Percentiles rank a stretch among this genome's conserved stretches.
Conservation (phyloP, 1,284 basidiomycete species). For the Cutaneotrichosporon cyanovorans region DNA sequence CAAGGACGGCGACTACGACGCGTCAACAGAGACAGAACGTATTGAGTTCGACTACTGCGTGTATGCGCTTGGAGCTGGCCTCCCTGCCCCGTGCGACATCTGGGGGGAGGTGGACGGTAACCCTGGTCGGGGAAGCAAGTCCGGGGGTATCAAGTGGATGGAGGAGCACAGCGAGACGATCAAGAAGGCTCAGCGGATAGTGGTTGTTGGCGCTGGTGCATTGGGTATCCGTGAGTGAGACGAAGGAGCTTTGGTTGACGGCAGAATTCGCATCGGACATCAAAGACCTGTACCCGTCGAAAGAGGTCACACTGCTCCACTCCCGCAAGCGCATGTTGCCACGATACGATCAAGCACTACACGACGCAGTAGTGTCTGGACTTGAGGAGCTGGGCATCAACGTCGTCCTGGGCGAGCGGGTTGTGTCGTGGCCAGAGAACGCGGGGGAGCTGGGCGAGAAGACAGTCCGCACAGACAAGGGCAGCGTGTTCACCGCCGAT, state of each 20-base stretch:
- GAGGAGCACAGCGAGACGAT: slow-evolving; percentile 29
- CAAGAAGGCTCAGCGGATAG: slow-evolving; percentile 37
- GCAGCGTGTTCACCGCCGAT: slow-evolving; percentile 57
- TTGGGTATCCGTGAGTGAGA: slow-evolving; percentile 47
- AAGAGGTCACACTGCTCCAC: slow-evolving; percentile 48
- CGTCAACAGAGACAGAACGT: slow-evolving; percentile 3
- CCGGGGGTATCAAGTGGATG: slow-evolving; percentile 25
- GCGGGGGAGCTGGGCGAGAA: slow-evolving; percentile 29
- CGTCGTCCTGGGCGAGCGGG: slow-evolving; percentile 45
- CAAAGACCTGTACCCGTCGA: slow-evolving; percentile 44
- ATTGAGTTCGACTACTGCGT: slow-evolving; percentile 47
- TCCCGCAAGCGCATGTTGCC: slow-evolving; percentile 47
- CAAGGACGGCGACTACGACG: neutral
- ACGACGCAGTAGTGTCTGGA: slow-evolving; percentile 37
- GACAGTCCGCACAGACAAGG: slow-evolving; percentile 53
- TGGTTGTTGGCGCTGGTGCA: slow-evolving; percentile 49
- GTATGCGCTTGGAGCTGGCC: slow-evolving; percentile 43
- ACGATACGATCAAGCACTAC: slow-evolving; percentile 45
- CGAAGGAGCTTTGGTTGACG: neutral
- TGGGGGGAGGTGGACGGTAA: slow-evolving; percentile 30
- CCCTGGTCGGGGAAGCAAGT: slow-evolving; percentile 29
- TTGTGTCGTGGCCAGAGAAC: slow-evolving; percentile 36
- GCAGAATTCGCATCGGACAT: slow-evolving; percentile 49
- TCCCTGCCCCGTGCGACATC: slow-evolving; percentile 44
- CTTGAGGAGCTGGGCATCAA: slow-evolving; percentile 44